A percentile compares a stretch with the other conserved stretches of the same genome.
Conservation (phyloP, 129 eudicot genomes). For the Helianthus tuberosus region DNA sequence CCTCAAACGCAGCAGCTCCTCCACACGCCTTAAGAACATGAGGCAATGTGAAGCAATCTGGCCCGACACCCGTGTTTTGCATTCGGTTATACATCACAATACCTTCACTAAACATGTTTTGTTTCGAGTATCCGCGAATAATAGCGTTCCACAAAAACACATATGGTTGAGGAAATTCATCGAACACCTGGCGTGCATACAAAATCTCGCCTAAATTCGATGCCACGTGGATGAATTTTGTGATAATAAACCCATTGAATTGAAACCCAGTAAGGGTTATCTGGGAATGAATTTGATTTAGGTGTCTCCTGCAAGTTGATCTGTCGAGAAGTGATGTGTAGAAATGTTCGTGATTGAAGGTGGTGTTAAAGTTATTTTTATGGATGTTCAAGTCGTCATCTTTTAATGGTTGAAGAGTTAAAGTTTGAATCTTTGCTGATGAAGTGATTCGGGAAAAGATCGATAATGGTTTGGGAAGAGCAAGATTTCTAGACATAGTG, state of each 20-base stretch:
- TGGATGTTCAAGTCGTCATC: slow-evolving; percentile 14
- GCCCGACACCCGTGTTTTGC: slow-evolving; percentile 50
- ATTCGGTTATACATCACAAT: slow-evolving; percentile 51
- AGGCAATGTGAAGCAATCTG: slow-evolving; percentile 66
- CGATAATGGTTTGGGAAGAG: slow-evolving; percentile 9
- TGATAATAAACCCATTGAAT: slow-evolving; percentile 55
- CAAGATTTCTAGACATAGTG: slow-evolving; percentile 30
- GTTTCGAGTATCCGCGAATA: slow-evolving; percentile 57
- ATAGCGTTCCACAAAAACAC: slow-evolving; percentile 83
- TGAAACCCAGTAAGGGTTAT: slow-evolving; percentile 46
- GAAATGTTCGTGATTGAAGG: slow-evolving; percentile 42
- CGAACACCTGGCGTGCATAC: slow-evolving; percentile 85
- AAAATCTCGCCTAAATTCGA: slow-evolving; percentile 44
- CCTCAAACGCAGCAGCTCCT: slow-evolving; percentile 31
- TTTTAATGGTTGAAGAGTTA: slow-evolving; percentile 19
- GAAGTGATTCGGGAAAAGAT: slow-evolving; percentile 10
- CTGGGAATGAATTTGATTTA: slow-evolving; percentile 59
- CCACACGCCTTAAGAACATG: slow-evolving; percentile 79
- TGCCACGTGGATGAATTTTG: slow-evolving; percentile 57
- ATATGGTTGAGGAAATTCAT: slow-evolving; percentile 70
- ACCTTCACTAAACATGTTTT: slow-evolving; percentile 45
- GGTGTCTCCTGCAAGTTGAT: slow-evolving; percentile 45
- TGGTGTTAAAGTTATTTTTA: not conserved
- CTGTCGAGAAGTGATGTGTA: slow-evolving; percentile 57
- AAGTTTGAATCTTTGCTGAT: slow-evolving; percentile 21